These are phyloP conservation scores for Phialemonium atrogriseum DNA, from an alignment of 2,329 filamentous ascomycete species.

Conservation along the genomic window DNA sequence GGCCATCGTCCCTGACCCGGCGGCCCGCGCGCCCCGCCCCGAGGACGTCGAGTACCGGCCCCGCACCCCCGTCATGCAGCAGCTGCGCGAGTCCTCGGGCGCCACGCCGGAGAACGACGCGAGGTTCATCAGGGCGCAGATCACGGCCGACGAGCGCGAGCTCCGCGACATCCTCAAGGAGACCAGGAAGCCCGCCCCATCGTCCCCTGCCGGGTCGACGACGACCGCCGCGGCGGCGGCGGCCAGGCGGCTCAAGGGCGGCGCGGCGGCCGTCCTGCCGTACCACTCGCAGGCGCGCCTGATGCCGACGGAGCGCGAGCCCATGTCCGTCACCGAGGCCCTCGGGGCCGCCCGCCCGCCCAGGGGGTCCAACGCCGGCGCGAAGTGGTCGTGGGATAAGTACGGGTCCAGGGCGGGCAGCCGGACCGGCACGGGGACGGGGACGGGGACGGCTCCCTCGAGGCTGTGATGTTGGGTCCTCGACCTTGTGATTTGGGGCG, in stretches of 20 bases:
- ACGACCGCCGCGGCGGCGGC: background rate
- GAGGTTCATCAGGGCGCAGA: constrained; percentile 76
- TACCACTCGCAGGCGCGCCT: constrained; percentile 28
- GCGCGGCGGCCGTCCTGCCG: constrained; percentile 20
- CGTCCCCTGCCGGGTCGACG: background rate
- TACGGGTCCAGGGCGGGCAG: constrained; percentile 1
- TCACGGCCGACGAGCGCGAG: constrained; percentile 65
- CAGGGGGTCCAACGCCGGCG: constrained; percentile 7
- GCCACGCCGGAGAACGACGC: constrained; percentile 38
- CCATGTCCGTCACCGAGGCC: constrained; percentile 27
- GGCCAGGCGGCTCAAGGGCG: constrained; percentile 2
- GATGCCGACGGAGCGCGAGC: constrained; percentile 28
- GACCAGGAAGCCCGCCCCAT: constrained; percentile 4
- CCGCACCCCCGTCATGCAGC: constrained; percentile 72
- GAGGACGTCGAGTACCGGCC: constrained; percentile 59
- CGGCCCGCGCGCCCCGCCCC: constrained; percentile 45
- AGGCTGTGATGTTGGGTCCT: background rate
- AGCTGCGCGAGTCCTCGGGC: constrained; percentile 42
- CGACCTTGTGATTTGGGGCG: no score
- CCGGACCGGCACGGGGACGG: constrained; percentile 1
- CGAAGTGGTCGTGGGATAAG: background rate
- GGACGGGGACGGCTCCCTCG: background rate
- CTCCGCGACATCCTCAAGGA: constrained; percentile 57
- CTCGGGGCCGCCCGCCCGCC: constrained; percentile 19
- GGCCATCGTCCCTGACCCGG: constrained; percentile 44